Evolutionary conservation across 305 asterid species (phyloP).

Genomic region (Rubia peregrina): DNA sequence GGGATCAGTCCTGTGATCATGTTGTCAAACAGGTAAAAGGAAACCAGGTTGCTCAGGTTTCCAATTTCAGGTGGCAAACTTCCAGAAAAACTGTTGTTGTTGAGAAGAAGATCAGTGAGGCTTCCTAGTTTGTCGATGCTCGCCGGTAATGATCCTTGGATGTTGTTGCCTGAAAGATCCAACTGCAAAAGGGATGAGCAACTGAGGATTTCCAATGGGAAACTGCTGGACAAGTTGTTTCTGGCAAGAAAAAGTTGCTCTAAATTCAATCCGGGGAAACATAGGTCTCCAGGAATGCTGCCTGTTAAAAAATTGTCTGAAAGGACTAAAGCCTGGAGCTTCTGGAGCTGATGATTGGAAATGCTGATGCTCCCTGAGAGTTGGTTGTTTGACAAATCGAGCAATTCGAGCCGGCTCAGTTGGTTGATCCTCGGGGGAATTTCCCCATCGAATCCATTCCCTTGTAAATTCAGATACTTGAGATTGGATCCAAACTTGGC

Average conservation of each 20-base stretch:
- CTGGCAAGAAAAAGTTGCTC: slow-evolving; percentile 42
- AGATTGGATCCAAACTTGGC: slow-evolving; percentile 40
- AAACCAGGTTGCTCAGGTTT: slow-evolving; percentile 50
- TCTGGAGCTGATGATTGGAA: slow-evolving; percentile 31
- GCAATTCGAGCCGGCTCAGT: slow-evolving; percentile 33
- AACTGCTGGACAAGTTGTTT: slow-evolving; percentile 50
- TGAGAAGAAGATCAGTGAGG: slow-evolving; percentile 79
- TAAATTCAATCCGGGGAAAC: slow-evolving; percentile 38
- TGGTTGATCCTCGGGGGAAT: slow-evolving; percentile 51
- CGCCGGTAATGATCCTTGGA: slow-evolving; percentile 46
- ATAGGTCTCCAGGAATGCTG: slow-evolving; percentile 35
- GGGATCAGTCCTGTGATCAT: slow-evolving; percentile 64
- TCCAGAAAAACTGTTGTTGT: slow-evolving; percentile 73
- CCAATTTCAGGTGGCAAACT: slow-evolving; percentile 59
- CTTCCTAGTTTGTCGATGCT: slow-evolving; percentile 38
- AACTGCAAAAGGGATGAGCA: slow-evolving; percentile 56
- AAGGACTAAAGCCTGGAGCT: slow-evolving; percentile 45
- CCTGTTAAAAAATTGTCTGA: slow-evolving; percentile 46
- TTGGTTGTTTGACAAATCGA: slow-evolving; percentile 62
- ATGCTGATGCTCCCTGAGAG: slow-evolving; percentile 51
- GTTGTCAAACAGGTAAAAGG: slow-evolving; percentile 54
- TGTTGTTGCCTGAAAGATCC: slow-evolving; percentile 67
- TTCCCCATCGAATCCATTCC: slow-evolving; percentile 52
- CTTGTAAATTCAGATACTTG: slow-evolving; percentile 65
- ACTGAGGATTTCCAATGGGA: slow-evolving; percentile 45